Evolutionary conservation across 768 basidiomycete species (phyloP).

Genomic region (Trametes villosa): DNA sequence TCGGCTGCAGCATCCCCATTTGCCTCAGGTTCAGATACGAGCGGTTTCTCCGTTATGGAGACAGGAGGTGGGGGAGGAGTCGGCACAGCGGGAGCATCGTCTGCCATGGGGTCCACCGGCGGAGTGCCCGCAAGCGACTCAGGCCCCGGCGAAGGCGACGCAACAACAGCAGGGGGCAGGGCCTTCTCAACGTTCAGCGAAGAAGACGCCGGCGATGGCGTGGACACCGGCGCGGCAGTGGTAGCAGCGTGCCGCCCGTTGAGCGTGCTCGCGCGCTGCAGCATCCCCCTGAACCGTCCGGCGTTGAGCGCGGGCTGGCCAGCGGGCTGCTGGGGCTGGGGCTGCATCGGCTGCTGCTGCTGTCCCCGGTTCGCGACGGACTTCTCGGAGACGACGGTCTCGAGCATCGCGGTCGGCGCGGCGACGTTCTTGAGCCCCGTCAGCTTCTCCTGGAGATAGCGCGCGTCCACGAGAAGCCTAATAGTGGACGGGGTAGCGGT

Average conservation of each 20-base stretch:
- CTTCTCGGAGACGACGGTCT: slow-evolving; percentile 86
- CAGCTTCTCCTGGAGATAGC: slow-evolving; percentile 75
- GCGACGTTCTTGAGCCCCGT: slow-evolving; percentile 72
- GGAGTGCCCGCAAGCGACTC: slow-evolving; percentile 3
- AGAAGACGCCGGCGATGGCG: slow-evolving; percentile 16
- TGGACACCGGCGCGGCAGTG: slow-evolving; percentile 5
- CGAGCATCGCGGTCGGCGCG: slow-evolving; percentile 76
- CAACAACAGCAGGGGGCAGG: slow-evolving; percentile 24
- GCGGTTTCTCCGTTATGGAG: slow-evolving; percentile 11
- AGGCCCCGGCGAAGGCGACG: slow-evolving; percentile 21
- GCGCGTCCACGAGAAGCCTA: slow-evolving; percentile 83
- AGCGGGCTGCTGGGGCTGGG: slow-evolving; percentile 12
- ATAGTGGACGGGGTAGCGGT: slow-evolving; percentile 5
- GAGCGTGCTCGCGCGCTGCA: slow-evolving; percentile 28
- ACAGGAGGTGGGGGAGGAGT: not conserved
- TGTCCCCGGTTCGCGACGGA: slow-evolving; percentile 14
- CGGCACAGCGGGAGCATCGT: slow-evolving; percentile 12
- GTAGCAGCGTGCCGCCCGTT: slow-evolving; percentile 22
- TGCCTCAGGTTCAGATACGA: slow-evolving; percentile 15
- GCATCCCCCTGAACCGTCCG: slow-evolving; percentile 32
- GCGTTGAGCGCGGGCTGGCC: slow-evolving; percentile 5
- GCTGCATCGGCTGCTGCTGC: not conserved
- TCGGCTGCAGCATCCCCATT: not conserved
- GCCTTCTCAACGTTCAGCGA: slow-evolving; percentile 34
- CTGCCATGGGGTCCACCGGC: slow-evolving; percentile 20